Percentiles rank a stretch among this genome's conserved stretches.
Conservation (phyloP, 306 rosid genomes). For the Quercus parvula region DNA sequence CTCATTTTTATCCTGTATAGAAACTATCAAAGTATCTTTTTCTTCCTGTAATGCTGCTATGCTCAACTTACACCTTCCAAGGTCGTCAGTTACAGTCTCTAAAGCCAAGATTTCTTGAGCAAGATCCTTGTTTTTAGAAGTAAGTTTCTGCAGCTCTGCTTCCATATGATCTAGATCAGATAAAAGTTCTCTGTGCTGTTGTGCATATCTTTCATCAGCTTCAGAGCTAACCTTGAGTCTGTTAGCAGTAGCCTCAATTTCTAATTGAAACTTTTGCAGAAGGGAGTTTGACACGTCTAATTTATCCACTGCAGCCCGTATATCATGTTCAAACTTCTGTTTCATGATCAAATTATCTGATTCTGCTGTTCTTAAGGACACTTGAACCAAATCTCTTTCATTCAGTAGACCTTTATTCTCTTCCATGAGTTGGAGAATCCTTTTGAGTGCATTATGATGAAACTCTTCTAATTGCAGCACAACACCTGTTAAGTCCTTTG, state of each 20-base stretch:
- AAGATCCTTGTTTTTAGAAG: constrained; percentile 60
- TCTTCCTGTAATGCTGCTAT: constrained; percentile 46
- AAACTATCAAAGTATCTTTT: constrained; percentile 52
- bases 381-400: constrained; percentile 53
- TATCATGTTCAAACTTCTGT: constrained; percentile 53
- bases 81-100: constrained; percentile 42
- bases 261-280: constrained; percentile 65
- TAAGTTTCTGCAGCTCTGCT: constrained; percentile 66
- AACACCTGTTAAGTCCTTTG: constrained; percentile 43
- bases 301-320: constrained; percentile 40
- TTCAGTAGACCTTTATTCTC: constrained; percentile 52
- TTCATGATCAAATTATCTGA: constrained; percentile 57
- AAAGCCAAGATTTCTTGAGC: constrained; percentile 51
- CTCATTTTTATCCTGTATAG: constrained; percentile 51
- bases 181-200: constrained; percentile 54
- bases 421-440: constrained; percentile 56
- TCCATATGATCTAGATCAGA: constrained; percentile 58
- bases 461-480: constrained; percentile 62
- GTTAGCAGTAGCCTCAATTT: constrained; percentile 59
- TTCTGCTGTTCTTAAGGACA: constrained; percentile 47
- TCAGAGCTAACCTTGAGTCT: constrained; percentile 45
- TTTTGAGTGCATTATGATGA: constrained; percentile 47
- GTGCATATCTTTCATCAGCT: constrained; percentile 58
- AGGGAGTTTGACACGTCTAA: constrained; percentile 47
- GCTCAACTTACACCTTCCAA: constrained; percentile 53